phyloP scores from a whole-genome alignment of 805 yeast species.

The Yarrowia sp. region DNA sequence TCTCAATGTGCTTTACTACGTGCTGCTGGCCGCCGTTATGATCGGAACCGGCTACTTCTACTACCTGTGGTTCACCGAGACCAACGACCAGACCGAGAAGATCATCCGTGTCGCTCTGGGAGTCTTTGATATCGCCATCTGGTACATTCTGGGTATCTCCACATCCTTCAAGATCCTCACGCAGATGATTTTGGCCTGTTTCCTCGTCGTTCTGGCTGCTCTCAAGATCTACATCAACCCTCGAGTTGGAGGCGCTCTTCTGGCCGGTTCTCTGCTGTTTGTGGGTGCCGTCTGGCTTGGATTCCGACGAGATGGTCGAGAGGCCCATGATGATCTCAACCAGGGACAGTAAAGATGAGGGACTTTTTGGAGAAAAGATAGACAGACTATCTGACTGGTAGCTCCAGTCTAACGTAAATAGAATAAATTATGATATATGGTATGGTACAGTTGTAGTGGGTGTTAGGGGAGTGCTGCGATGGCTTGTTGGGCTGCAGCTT shows the following conservation, averaged over 20 bases:
- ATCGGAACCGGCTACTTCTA: conserved; percentile 32
- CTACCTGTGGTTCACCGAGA: conserved; percentile 29
- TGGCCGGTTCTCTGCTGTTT: conserved; percentile 12
- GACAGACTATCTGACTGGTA: neutral
- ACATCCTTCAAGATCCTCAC: conserved; percentile 31
- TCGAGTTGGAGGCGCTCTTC: conserved; percentile 7
- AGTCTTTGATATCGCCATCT: conserved; percentile 31
- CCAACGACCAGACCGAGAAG: conserved; percentile 33
- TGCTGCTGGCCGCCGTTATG: conserved; percentile 33
- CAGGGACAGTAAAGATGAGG: neutral
- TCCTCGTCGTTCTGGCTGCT: conserved; percentile 21
- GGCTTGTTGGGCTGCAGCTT: conserved; percentile 7
- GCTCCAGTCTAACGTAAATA: conserved; percentile 9
- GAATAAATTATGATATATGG: conserved; percentile 16
- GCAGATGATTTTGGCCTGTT: conserved; percentile 32
- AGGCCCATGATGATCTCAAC: conserved; percentile 20
- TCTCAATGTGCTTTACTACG: conserved; percentile 29
- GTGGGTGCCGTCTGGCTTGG: conserved; percentile 26
- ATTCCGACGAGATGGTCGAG: conserved; percentile 21
- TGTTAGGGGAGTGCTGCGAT: neutral
- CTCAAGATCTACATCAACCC: conserved; percentile 34
- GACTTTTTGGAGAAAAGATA: neutral
- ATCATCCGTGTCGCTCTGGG: conserved; percentile 21
- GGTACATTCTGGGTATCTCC: conserved; percentile 34
- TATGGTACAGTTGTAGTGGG: conserved; percentile 3